Base-by-base conservation (phyloP, 1,284 basidiomycete species). In the Fomitopsis palustris region DNA sequence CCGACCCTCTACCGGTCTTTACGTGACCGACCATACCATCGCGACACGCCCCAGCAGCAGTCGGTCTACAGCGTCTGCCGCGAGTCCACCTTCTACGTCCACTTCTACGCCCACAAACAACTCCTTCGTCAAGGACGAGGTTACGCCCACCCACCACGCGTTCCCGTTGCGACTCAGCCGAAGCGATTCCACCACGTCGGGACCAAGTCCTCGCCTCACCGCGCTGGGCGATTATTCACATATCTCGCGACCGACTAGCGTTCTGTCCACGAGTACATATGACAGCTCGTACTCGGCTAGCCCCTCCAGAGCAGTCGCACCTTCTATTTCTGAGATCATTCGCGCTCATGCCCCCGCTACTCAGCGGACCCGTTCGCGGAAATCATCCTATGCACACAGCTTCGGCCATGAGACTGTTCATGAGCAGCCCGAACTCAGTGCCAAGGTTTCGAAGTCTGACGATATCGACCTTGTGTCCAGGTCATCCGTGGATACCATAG, bases 311-410 rank as follows among this genome's bases (percentile, higher is more conserved):
- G 68, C 71, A 33, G 69, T 86, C 55, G 83, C 85, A 10, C 90
- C 91, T 52, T 90, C 89, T 19, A 93, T 93, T 68, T 89, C 87
- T 47, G 91, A 93, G 57, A 93, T 93, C 62, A 93, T 93, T 61
- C 84, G 87, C 47, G 81, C 80, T 29, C 85, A 93, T 72, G 84
- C 86, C 4, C 86, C 86, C 31, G 77, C 77, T 29, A 77, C 82
- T 60, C 76, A 77, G 54, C 82, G 82, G 55, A 69, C 77, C 17
- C 76, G 78, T 17, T 70, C 72, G 41, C 77, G 80, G 54, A 74
- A 78, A 31, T 77, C 81, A 12, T 79, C 82, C 9, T 81, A 79
- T 67, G 71, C 75, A 31, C 79, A 78, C 43, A 81, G 76, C 62
- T 76, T 80, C 61, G 76, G 75, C 29, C 80, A 80, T 69, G 68